A percentile compares a stretch with the other conserved stretches of the same genome.
Evolutionary conservation across 2,329 filamentous ascomycete species (phyloP).

Genomic region (Geoglossum cookeanum): DNA sequence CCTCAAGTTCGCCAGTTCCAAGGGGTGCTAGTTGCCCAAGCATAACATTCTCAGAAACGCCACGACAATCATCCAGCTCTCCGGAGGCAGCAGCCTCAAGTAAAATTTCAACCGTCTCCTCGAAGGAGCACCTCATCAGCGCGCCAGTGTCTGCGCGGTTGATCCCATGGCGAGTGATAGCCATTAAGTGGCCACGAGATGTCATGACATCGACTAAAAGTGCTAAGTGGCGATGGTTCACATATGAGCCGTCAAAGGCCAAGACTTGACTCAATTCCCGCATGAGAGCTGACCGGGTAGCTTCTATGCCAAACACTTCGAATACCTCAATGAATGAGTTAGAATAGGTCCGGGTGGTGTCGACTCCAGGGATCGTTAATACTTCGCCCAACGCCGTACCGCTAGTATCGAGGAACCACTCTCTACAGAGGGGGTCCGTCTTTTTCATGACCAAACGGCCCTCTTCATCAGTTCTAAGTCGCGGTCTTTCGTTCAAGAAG

Average conservation of each 20-base stretch:
- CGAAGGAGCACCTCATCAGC: slow-evolving; percentile 97
- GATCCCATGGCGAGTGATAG: slow-evolving; percentile 94
- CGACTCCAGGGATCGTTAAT: slow-evolving; percentile 71
- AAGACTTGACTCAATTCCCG: slow-evolving; percentile 81
- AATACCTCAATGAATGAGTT: slow-evolving; percentile 94
- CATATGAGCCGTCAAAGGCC: slow-evolving; percentile 97
- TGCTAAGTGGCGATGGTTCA: slow-evolving; percentile 95
- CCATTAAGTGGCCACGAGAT: slow-evolving; percentile 79
- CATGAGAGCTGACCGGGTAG: slow-evolving; percentile 68
- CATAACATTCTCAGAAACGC: slow-evolving; percentile 98
- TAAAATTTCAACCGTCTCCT: slow-evolving; percentile 96
- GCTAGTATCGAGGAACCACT: slow-evolving; percentile 92
- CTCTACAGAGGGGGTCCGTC: slow-evolving; percentile 55
- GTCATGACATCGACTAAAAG: slow-evolving; percentile 97
- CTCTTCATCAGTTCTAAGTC: slow-evolving; percentile 45
- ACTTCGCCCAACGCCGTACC: slow-evolving; percentile 76
- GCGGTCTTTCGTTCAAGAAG: slow-evolving; percentile 71
- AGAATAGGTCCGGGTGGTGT: slow-evolving; percentile 68
- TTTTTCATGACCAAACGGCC: slow-evolving; percentile 59
- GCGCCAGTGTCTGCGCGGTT: slow-evolving; percentile 96
- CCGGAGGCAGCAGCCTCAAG: slow-evolving; percentile 87
- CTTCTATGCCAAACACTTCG: slow-evolving; percentile 91
- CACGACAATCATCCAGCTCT: slow-evolving; percentile 91
- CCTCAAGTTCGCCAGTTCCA: slow-evolving; percentile 90
- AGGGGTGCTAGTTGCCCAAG: slow-evolving; percentile 92